Evolutionary conservation across 768 basidiomycete species (phyloP).

Genomic region (Boletus pseudo-olivaceus): DNA sequence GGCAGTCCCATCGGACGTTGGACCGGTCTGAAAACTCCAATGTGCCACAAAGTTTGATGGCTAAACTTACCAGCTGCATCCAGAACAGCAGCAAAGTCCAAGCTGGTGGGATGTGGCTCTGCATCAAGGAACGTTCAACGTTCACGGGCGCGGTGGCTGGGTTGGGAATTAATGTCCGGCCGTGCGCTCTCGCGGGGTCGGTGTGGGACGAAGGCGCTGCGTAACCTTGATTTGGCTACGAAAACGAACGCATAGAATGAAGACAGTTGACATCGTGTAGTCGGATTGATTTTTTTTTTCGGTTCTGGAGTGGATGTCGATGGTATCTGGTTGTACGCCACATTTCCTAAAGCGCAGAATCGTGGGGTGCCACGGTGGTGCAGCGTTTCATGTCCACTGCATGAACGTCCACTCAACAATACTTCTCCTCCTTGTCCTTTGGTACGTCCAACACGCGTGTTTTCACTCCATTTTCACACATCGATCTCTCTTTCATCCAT

Average conservation of each 20-base stretch:
- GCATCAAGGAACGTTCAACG: neutral
- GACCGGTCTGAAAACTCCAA: neutral
- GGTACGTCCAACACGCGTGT: constrained; percentile 14
- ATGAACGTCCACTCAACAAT: constrained; percentile 5
- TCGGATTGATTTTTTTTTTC: neutral
- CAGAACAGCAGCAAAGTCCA: too few species aligned
- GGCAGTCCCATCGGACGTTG: neutral
- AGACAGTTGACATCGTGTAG: neutral
- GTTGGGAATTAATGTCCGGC: neutral
- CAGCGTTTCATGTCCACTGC: constrained; percentile 21
- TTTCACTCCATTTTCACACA: neutral
- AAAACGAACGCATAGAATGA: neutral
- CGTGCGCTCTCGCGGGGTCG: neutral
- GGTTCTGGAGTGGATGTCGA: neutral
- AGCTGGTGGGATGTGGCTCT: neutral
- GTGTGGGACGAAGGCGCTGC: neutral
- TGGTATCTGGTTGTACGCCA: constrained; percentile 11
- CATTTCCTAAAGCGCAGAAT: constrained; percentile 21
- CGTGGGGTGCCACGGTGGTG: constrained; percentile 1
- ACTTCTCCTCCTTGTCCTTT: neutral
- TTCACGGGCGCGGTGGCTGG: neutral
- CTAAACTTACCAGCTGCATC: too few species aligned
- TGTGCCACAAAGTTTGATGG: neutral
- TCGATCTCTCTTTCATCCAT: neutral
- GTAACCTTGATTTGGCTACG: too few species aligned